Evolutionary conservation across 2,329 filamentous ascomycete genomes (phyloP), one percentile per base, ranked within the genome.

Genomic region (Tothia fuscella): DNA sequence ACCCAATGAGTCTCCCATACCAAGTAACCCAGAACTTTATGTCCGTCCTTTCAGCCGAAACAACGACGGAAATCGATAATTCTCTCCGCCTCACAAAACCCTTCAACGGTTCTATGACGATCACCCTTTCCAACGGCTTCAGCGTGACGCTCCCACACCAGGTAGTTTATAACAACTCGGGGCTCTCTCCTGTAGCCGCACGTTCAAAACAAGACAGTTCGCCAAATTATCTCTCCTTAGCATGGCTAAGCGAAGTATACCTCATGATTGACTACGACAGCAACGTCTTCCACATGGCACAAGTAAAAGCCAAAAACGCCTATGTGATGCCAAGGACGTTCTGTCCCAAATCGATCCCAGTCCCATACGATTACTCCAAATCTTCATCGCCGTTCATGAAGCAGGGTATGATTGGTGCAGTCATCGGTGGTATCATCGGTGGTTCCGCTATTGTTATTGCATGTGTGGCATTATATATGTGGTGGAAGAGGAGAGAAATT

Each of bases 261-360:
- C 55, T 67, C 24, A 65, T 64, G 53, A 56, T 59, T 32, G 61
- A 65, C 48, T 66, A 58, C 48, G 62, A 64, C 35, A 47, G 54
- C 2, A 50, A 53, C 36, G 46, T 46, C 42, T 66, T 67, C 51
- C 63, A 57, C 49, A 59, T 67, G 39, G 62, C 63, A 2, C 47
- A 55, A 22, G 63, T 59, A 2, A 48, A 62, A 5, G 55, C 57
- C 36, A 57, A 61, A 32, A 57, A 59, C 43, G 59, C 57, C 38
- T 59, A 57, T 46, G 60, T 65, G 44, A 60, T 61, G 53, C 63
- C 63, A 5, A 47, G 51, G 2, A 55, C 64, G 1, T 62, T 62
- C 44, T 67, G 64, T 41, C 58, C 63, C 1, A 56, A 55, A 16
- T 51, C 57, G 3, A 53, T 51, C 10, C 63, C 63, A 4, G 44